A percentile compares a stretch with the other conserved stretches of the same genome.
These are phyloP conservation scores for Thelonectria olida DNA, from an alignment of 2,329 filamentous ascomycete genomes.

Conservation along the genomic window DNA sequence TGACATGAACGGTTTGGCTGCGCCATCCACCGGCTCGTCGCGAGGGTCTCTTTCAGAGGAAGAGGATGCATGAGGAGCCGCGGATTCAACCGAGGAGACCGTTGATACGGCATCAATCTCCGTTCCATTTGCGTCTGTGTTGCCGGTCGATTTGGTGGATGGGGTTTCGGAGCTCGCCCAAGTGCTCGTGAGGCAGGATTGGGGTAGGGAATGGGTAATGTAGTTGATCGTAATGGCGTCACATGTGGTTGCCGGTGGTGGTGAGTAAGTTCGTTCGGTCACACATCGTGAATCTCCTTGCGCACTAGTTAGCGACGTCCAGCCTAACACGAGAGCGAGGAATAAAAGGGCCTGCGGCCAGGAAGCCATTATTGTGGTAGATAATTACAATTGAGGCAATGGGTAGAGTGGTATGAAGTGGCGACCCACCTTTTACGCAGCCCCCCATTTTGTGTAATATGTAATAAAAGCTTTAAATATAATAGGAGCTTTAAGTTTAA, in stretches of 20 bases:
- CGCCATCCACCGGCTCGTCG: conserved; percentile 33
- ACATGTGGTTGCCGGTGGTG: neutral
- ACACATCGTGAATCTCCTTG: neutral
- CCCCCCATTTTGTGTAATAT: too few species aligned
- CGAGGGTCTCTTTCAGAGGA: conserved; percentile 19
- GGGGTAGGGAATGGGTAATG: conserved; percentile 80
- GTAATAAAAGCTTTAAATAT: too few species aligned
- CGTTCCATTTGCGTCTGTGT: neutral
- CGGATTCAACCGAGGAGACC: conserved; percentile 12
- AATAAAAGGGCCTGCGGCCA: neutral
- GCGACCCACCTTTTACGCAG: too few species aligned
- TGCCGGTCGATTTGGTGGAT: conserved; percentile 13
- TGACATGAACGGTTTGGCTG: conserved; percentile 76
- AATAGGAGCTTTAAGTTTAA: too few species aligned
- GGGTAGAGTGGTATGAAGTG: too few species aligned
- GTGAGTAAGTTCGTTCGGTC: neutral
- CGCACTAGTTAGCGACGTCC: neutral
- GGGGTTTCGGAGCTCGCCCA: conserved; percentile 53
- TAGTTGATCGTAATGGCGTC: conserved; percentile 68
- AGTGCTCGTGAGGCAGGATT: conserved; percentile 76
- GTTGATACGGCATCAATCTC: conserved; percentile 14
- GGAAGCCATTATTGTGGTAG: neutral
- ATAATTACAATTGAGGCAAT: too few species aligned
- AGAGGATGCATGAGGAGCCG: conserved; percentile 4
- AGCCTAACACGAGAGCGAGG: neutral